Base-by-base conservation (phyloP, 257 asterid genomes). In the Scutellaria barbata region DNA sequence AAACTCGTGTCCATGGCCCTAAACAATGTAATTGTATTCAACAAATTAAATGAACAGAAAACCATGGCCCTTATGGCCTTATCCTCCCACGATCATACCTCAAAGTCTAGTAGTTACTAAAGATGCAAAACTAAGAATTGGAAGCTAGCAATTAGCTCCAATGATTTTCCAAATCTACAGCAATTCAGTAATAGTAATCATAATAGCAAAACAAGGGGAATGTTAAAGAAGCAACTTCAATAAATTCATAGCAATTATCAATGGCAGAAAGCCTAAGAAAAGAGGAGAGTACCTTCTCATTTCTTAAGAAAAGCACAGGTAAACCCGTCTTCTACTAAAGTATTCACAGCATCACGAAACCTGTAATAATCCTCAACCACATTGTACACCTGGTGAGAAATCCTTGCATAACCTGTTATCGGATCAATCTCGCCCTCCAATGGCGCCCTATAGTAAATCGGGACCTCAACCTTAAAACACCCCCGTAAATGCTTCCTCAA, bases 371-470 rank as follows among this genome's bases (percentile, higher is more conserved):
- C 97, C 57, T 82, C 96, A 8, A 63, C 72, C 16, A 75, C 85
- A 72, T 90, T 92, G 50, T 92, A 92, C 71, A 92, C 97, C 79
- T 92, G 97, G 83, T 92, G 95, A 50, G 98, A 90, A 68, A 92
- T 92, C 80, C 98, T 87, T 0, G 89, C 96, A 77, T 90, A 92
- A 7, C 95, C 98, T 0, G 97, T 87, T 33, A 87, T 54, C 0
- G 81, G 68, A 17, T 74, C 79, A 22, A 72, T 69, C 68, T 85
- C 91, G 16, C 81, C 96, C 33, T 85, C 90, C 68, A 77, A 30
- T 0, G 89, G 83, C 17, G 47, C 84, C 73, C 89, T 78, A 41
- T 79, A 87, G 59, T 90, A 85, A 63, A 92, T 90, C 0, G 96
- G 98, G n/a, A 90, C 96, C 81, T 90, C 96, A 52, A 90, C 85